phyloP scores from a whole-genome alignment of 2,329 filamentous ascomycete species.

The Neonectria magnoliae region DNA sequence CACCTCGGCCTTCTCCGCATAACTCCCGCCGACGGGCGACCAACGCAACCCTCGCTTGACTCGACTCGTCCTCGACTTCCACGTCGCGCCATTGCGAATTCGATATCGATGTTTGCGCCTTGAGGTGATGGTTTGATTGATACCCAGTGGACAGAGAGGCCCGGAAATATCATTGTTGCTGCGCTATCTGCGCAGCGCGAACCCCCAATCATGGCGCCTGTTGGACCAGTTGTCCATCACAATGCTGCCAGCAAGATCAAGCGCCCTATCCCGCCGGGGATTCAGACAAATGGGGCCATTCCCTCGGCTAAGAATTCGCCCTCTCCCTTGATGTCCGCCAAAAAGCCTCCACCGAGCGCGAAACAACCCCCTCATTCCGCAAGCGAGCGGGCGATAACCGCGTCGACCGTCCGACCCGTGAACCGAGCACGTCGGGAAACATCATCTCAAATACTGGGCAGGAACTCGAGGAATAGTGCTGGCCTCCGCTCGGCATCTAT shows the following conservation, averaged over 20 bases:
- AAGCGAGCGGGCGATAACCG: conserved; percentile 50
- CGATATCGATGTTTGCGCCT: conserved; percentile 37
- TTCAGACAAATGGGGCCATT: conserved; percentile 70
- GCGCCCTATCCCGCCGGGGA: conserved; percentile 71
- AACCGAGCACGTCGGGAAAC: conserved; percentile 69
- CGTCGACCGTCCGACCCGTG: conserved; percentile 59
- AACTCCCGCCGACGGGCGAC: conserved; percentile 36
- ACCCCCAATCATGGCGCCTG: conserved; percentile 62
- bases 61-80: conserved; percentile 18
- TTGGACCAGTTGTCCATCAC: conserved; percentile 59
- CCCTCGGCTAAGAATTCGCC: conserved; percentile 68
- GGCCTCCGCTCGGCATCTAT: conserved; percentile 61
- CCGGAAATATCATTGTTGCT: conserved; percentile 27
- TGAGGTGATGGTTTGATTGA: conserved; percentile 23
- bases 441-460: conserved; percentile 54
- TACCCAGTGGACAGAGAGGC: conserved; percentile 29
- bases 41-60: conserved; percentile 14
- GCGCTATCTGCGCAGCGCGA: conserved; percentile 41
- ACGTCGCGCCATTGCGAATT: conserved; percentile 29
- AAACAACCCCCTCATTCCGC: conserved; percentile 51
- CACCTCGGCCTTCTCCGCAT: conserved; percentile 38
- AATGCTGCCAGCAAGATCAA: conserved; percentile 69
- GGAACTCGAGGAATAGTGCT: conserved; percentile 62
- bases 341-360: conserved; percentile 60
- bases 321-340: conserved; percentile 66